Evolutionary conservation across 345 rosid species (phyloP), one percentile per base, ranked within the genome.

Genomic region (Hypericum androsaemum): DNA sequence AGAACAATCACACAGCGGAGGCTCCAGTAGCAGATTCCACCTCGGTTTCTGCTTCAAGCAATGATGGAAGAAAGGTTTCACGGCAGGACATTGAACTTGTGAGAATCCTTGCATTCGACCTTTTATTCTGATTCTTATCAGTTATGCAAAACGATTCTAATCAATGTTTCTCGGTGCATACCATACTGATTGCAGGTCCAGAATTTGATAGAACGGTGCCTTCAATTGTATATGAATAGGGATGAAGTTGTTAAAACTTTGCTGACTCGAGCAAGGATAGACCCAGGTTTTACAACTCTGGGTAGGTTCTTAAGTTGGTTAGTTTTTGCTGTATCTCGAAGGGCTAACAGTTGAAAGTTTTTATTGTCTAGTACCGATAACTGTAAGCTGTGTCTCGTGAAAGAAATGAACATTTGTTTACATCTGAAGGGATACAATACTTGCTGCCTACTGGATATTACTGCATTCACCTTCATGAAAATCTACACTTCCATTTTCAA

Each of bases 251-350:
- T 86, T 60, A 83, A 88, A 38, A 86, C 99, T 53, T 74, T 94
- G 58, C 69, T 80, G 60, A 80, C 63, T 55, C 88, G 84, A 51
- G 97, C 96, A 56, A 80, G 83, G 71, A 86, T 94, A 71, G 97
- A 94, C 68, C 99, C 96, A 64, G 94, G 92, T 8, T 94, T 94
- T 71, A 94, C 99, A 37, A 85, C 87, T 57, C 81, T 88, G 47
- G 99, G 99, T 94, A 82, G 49, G 58, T 46, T 46, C 50, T 46
- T 14, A 4, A 10, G 5, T 5, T 46, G 47, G 7, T 7, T 16
- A 6, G 13, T 5, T 44, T 14, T 8, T 44, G 47, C 6, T 16
- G 12, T 44, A n/a, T 12, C 32, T 22, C 4, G 32, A 22, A 22
- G 32, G 32, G 32, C 32, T 22, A 22, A 22, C 32, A 22, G 32